Evolutionary conservation across 768 basidiomycete species (phyloP).

Genomic region (Tricholoma furcatifolium): DNA sequence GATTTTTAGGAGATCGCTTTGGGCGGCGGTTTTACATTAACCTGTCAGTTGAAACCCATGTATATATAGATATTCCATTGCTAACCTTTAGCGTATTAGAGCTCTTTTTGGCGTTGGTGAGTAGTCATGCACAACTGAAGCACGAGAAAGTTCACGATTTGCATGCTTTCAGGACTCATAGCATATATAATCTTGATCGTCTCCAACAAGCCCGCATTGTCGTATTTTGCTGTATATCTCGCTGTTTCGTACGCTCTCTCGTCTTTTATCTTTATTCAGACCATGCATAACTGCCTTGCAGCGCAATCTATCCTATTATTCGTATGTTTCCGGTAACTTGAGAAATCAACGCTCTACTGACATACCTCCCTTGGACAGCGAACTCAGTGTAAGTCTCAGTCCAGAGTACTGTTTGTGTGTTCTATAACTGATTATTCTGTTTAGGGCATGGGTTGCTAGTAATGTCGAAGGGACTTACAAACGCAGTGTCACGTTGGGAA

Average conservation of each 20-base stretch:
- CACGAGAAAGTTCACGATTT: not conserved
- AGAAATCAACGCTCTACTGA: not conserved
- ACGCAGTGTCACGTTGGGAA: slow-evolving; percentile 64
- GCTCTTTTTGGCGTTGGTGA: slow-evolving; percentile 27
- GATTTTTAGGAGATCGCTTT: slow-evolving; percentile 59
- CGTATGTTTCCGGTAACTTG: slow-evolving; percentile 32
- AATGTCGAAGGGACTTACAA: slow-evolving; percentile 78
- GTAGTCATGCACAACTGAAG: not conserved
- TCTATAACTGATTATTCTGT: slow-evolving; percentile 13
- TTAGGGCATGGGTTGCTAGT: slow-evolving; percentile 68
- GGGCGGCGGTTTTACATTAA: slow-evolving; percentile 60
- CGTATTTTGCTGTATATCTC: slow-evolving; percentile 72
- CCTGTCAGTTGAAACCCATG: slow-evolving; percentile 42
- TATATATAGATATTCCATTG: not conserved
- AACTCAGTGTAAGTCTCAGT: slow-evolving; percentile 47
- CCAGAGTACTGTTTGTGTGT: not conserved
- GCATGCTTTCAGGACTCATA: slow-evolving; percentile 33
- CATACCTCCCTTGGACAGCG: slow-evolving; percentile 24
- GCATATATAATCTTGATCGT: slow-evolving; percentile 69
- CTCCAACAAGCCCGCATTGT: slow-evolving; percentile 58
- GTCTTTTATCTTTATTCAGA: not conserved
- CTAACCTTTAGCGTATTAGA: slow-evolving; percentile 13
- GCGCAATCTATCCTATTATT: slow-evolving; percentile 51
- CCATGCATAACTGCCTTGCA: slow-evolving; percentile 14
- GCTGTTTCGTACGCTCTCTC: slow-evolving; percentile 58